A percentile compares a stretch with the other conserved stretches of the same genome.
Conservation (phyloP, 2,329 filamentous ascomycete genomes). For the Colletotrichum graminicola region DNA sequence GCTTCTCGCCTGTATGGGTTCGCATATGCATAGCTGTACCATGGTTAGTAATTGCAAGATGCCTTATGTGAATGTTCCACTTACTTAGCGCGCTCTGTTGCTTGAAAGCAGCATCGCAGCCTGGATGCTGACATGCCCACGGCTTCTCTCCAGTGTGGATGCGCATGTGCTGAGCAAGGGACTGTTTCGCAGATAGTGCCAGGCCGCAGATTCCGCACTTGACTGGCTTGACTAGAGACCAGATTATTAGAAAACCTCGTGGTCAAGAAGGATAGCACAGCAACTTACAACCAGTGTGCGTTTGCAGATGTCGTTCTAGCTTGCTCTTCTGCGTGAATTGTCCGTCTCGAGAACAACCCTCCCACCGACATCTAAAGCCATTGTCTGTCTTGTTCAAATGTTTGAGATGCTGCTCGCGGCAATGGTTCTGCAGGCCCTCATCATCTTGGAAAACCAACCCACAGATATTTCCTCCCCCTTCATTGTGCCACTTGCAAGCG, state of each 20-base stretch:
- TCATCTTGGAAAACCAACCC: constrained; percentile 56
- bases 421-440: constrained; percentile 67
- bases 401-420: constrained; percentile 63
- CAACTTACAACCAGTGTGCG: constrained; percentile 72
- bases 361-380: constrained; percentile 69
- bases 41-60: constrained; percentile 7
- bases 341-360: constrained; percentile 64
- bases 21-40: constrained; percentile 73
- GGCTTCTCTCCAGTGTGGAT: constrained; percentile 76
- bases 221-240: constrained; percentile 68
- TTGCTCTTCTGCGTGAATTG: constrained; percentile 73
- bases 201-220: constrained; percentile 67
- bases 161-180: constrained; percentile 74
- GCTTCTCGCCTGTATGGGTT: constrained; percentile 75
- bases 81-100: constrained; percentile 76
- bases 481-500: constrained; percentile 51
- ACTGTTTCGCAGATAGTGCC: constrained; percentile 74
- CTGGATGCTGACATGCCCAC: constrained; percentile 64
- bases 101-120: constrained; percentile 71
- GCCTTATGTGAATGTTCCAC: constrained; percentile 45
- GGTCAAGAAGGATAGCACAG: not conserved
- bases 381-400: constrained; percentile 50
- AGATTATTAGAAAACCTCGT: constrained; percentile 46
- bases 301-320: constrained; percentile 73
- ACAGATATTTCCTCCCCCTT: constrained; percentile 48